These are phyloP conservation scores for Ascocoryne sarcoides DNA, from an alignment of 2,329 filamentous ascomycete species.

Conservation along the genomic window DNA sequence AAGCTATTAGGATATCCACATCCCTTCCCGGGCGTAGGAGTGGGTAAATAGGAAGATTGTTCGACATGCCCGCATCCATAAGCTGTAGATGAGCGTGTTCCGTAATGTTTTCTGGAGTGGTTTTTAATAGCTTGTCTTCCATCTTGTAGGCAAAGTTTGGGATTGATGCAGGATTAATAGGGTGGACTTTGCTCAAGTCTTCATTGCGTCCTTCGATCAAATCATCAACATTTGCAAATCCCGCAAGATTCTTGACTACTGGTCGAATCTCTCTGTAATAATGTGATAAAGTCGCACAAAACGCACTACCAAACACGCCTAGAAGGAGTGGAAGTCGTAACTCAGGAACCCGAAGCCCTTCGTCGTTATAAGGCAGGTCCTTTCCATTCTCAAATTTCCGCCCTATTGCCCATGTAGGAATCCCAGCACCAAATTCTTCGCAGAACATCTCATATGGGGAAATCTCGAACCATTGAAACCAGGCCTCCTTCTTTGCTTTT, in stretches of 20 bases:
- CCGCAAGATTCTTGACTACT: constrained; percentile 62
- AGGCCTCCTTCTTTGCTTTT: constrained; percentile 56
- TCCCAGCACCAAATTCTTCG: constrained; percentile 83
- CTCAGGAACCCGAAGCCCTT: constrained; percentile 69
- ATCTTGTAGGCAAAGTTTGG: constrained; percentile 86
- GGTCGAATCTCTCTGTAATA: constrained; percentile 95
- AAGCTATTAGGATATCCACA: constrained; percentile 84
- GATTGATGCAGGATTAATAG: constrained; percentile 82
- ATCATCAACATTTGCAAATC: constrained; percentile 69
- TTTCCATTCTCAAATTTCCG: constrained; percentile 68
- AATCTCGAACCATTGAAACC: constrained; percentile 98
- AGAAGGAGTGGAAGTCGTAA: constrained; percentile 74
- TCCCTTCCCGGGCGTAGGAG: constrained; percentile 79
- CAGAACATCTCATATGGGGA: constrained; percentile 94
- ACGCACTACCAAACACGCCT: constrained; percentile 94
- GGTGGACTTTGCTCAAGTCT: constrained; percentile 84
- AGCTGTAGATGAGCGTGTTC: constrained; percentile 63
- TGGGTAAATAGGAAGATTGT: constrained; percentile 94
- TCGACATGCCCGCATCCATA: constrained; percentile 98
- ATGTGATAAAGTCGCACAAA: constrained; percentile 89
- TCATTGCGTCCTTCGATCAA: constrained; percentile 76
- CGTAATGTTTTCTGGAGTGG: constrained; percentile 71
- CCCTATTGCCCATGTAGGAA: constrained; percentile 90
- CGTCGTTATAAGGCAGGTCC: constrained; percentile 55
- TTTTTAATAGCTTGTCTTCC: constrained; percentile 62